phyloP scores from a whole-genome alignment of 352 stramenopile species.

The Plasmopara viticola region DNA sequence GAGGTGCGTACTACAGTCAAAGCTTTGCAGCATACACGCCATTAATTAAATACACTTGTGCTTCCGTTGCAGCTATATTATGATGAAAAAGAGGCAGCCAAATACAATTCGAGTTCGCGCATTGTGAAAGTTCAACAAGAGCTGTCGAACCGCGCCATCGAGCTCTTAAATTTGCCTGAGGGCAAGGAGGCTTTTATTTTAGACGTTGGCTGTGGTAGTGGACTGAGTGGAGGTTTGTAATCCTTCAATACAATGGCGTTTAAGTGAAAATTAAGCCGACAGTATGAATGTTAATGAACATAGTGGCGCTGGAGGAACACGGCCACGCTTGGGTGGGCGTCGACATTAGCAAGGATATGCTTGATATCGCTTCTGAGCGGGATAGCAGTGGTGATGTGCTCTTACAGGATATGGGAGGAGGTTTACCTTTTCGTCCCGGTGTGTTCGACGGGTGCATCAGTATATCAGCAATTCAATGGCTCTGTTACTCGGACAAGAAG shows the following conservation, averaged over 20 bases:
- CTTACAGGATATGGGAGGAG: slow-evolving; percentile 96
- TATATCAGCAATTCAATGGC: slow-evolving; percentile 99
- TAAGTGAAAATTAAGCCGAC: slow-evolving; percentile 4
- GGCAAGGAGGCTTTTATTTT: slow-evolving; percentile 89
- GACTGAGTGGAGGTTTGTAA: slow-evolving; percentile 87
- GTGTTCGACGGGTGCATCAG: slow-evolving; percentile 99
- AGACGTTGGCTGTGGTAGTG: slow-evolving; percentile 96
- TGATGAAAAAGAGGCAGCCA: slow-evolving; percentile 88
- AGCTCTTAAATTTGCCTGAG: slow-evolving; percentile 93
- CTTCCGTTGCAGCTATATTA: slow-evolving; percentile 82
- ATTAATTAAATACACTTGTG: slow-evolving; percentile 3
- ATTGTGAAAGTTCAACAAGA: slow-evolving; percentile 92
- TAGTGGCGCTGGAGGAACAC: slow-evolving; percentile 83
- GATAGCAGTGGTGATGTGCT: slow-evolving; percentile 86
- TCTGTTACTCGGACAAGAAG: slow-evolving; percentile 98
- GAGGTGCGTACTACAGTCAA: slow-evolving; percentile 38
- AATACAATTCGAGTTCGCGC: slow-evolving; percentile 90
- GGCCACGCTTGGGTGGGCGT: slow-evolving; percentile 97
- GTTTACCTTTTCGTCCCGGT: slow-evolving; percentile 95
- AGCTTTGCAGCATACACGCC: not conserved
- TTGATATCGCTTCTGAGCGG: slow-evolving; percentile 96
- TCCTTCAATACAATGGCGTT: not conserved
- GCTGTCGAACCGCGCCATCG: slow-evolving; percentile 94
- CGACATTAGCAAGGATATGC: slow-evolving; percentile 98
- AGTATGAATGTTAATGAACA: slow-evolving; percentile 11